Evolutionary conservation across 306 rosid species (phyloP).

Genomic region (Cucurbita argyrosperma): DNA sequence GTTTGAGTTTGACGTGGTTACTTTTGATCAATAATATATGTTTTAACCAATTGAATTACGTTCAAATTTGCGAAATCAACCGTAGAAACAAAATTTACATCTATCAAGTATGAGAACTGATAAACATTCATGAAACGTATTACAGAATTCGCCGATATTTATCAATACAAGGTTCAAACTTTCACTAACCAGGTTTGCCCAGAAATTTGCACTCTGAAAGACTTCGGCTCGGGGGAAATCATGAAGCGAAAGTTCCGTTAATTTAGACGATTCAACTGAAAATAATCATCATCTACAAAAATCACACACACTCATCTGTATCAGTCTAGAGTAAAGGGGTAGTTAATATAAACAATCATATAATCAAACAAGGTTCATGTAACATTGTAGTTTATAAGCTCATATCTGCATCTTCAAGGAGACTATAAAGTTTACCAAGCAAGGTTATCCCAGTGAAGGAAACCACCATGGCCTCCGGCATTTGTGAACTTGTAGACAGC

Average conservation of each 20-base stretch:
- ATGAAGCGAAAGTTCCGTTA: neutral
- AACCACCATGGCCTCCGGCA: conserved; percentile 80
- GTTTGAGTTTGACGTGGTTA: too few species aligned
- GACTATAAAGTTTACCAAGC: conserved; percentile 28
- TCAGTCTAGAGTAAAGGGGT: neutral
- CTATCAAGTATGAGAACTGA: neutral
- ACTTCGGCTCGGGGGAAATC: neutral
- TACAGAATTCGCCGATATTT: neutral
- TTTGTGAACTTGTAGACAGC: conserved; percentile 58
- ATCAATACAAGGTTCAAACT: neutral
- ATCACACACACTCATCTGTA: neutral
- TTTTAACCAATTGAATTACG: too few species aligned
- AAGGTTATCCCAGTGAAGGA: conserved; percentile 73
- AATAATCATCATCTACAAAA: neutral
- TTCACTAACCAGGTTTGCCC: neutral
- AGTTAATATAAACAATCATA: neutral
- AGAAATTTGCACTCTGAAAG: neutral
- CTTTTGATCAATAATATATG: too few species aligned
- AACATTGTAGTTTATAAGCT: neutral
- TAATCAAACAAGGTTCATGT: neutral
- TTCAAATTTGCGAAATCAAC: neutral
- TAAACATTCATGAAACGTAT: neutral
- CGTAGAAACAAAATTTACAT: neutral
- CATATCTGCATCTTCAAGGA: neutral
- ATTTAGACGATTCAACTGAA: neutral